Base-by-base conservation (phyloP, 2,329 filamentous ascomycete genomes). In the Daldinia sp. region DNA sequence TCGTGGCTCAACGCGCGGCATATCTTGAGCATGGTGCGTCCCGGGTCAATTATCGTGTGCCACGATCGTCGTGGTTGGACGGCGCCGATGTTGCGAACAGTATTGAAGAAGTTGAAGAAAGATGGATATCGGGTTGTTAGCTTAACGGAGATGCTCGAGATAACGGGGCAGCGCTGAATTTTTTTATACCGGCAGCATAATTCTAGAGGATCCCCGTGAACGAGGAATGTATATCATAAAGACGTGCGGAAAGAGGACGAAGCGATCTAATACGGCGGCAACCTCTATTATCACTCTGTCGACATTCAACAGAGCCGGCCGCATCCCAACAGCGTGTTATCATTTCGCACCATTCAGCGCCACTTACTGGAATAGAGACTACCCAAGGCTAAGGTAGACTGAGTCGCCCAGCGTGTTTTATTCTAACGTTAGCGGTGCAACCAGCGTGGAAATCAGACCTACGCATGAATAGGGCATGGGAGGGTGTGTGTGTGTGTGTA, bases 61-160 rank as follows among this genome's bases (percentile, higher is more conserved):
- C 93, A 97, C 79, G 93, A 97, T 79, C 77, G 93, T 68, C 83
- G 93, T 72, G 80, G 83, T n/a, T 96, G 93, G 91, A 96, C 92
- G 23, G 82, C 84, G 48, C 90, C 91, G 0, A 95, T 96, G 91
- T 74, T 96, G 77, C 80, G 81, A 35, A 84, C 80, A 62, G 89
- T 95, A 35, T 76, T 97, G 68, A 90, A 90, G 0, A 89, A 91
- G 73, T 78, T 96, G 71, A 87, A 80, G 76, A 80, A 80, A 64
- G 83, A 85, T 67, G 92, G 92, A 0, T 96, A 92, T 75, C 80
- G 79, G 58, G 82, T 94, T 34, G 88, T 92, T 27, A 91, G 88
- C 13, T 79, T 96, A 17, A 88, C 89, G 3, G 85, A 89, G 70
- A 79, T 94, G 67, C 76, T 94, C 45, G 79, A 79, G 69, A 76